Evolutionary conservation across 768 basidiomycete genomes (phyloP).

Genomic region (Tricholoma terreum): DNA sequence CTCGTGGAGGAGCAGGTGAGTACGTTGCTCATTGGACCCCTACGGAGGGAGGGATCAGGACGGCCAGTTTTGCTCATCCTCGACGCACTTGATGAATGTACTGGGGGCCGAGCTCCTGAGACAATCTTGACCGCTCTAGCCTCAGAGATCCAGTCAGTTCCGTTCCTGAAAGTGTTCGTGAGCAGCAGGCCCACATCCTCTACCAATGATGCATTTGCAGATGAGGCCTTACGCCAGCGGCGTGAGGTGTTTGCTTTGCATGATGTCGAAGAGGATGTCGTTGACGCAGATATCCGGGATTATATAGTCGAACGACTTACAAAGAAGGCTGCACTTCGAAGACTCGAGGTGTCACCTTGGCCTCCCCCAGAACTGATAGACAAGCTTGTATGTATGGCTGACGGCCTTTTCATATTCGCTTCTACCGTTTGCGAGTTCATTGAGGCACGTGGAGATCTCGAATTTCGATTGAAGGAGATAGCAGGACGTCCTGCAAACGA

Average conservation of each 20-base stretch:
- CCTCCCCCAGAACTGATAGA: constrained; percentile 10
- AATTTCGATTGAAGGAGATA: constrained; percentile 8
- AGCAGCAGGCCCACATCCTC: constrained; percentile 14
- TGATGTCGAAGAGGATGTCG: constrained; percentile 14
- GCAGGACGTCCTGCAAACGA: constrained; percentile 3
- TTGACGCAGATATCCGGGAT: constrained; percentile 19
- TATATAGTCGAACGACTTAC: constrained; percentile 1
- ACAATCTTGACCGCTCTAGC: constrained; percentile 9
- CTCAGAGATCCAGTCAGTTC: constrained; percentile 4
- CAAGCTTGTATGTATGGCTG: constrained; percentile 8
- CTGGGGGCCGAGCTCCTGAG: constrained; percentile 3
- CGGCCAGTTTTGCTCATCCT: constrained; percentile 19
- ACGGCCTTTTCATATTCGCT: constrained; percentile 16
- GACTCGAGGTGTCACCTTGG: constrained; percentile 6
- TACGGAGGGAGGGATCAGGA: constrained; percentile 3
- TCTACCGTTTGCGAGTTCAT: constrained; percentile 15
- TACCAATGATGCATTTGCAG: constrained; percentile 5
- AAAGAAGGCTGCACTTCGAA: constrained; percentile 1
- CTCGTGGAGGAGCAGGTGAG: background rate
- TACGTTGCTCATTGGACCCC: too few relatives aligned
- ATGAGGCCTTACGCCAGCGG: background rate
- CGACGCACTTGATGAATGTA: constrained; percentile 23
- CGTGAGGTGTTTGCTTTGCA: constrained; percentile 17
- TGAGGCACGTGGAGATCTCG: constrained; percentile 11
- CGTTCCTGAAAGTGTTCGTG: constrained; percentile 18